Conservation (phyloP, 305 asterid genomes). For the Rubia tinctorum region DNA sequence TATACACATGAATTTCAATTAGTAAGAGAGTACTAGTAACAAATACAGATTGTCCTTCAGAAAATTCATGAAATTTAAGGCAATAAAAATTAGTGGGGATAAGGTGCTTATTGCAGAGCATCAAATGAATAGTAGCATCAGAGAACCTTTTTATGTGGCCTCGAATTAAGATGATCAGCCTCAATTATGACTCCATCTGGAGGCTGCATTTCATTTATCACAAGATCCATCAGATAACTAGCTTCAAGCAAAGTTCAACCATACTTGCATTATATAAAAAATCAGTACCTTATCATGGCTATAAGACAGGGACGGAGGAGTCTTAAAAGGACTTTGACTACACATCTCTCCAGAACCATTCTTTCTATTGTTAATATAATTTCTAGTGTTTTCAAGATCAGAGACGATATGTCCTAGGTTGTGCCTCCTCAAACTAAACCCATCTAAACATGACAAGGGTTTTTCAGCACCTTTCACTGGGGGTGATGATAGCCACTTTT, state of each 20-base stretch:
- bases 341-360: conserved; percentile 36
- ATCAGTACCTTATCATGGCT: conserved; percentile 65
- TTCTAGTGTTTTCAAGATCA: conserved; percentile 35
- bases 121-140: conserved; percentile 24
- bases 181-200: conserved; percentile 34
- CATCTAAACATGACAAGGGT: conserved; percentile 40
- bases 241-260: conserved; percentile 15
- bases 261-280: conserved; percentile 16
- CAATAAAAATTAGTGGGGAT: background rate
- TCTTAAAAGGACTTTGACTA: conserved; percentile 80
- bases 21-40: background rate
- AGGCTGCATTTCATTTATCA: conserved; percentile 43
- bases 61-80: conserved; percentile 8
- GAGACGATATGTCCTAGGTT: conserved; percentile 28
- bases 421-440: conserved; percentile 32
- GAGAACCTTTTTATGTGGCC: conserved; percentile 81
- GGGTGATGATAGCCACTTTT: conserved; percentile 73
- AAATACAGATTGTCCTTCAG: background rate
- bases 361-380: conserved; percentile 24
- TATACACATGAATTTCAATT: conserved; percentile 1
- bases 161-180: conserved; percentile 54
- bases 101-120: conserved; percentile 5
- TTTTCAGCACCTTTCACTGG: conserved; percentile 54
- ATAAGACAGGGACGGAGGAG: conserved; percentile 92
- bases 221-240: conserved; percentile 21